A percentile compares a stretch with the other conserved stretches of the same genome.
Evolutionary conservation across 306 rosid genomes (phyloP).

Genomic region (apple (Malus domestica)): DNA sequence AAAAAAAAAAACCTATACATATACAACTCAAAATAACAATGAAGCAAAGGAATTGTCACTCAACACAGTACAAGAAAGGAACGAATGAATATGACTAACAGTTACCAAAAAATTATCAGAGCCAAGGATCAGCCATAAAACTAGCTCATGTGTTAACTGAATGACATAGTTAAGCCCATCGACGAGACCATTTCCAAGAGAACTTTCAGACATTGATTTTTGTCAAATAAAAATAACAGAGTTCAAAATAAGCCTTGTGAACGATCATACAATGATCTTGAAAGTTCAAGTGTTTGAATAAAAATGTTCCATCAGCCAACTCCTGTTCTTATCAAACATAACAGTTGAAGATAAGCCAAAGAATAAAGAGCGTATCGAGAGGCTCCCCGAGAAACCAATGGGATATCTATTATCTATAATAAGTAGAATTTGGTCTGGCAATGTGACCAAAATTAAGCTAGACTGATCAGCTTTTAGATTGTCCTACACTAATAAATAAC

Average conservation of each 20-base stretch:
- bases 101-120: not conserved
- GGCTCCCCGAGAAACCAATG: not conserved
- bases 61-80: not conserved
- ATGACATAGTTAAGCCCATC: not conserved
- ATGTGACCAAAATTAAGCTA: not conserved
- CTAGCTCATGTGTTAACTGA: not conserved
- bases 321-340: not conserved
- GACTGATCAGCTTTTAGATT: not conserved
- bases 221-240: not conserved
- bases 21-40: not conserved
- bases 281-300: not conserved
- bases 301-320: not conserved
- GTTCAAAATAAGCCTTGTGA: not conserved
- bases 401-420: not conserved
- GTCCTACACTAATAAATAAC: not conserved
- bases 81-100: not conserved
- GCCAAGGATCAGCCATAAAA: not conserved
- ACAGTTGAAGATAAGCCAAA: not conserved
- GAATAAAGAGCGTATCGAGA: not conserved
- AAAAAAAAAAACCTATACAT: not conserved
- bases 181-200: not conserved
- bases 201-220: not conserved
- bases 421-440: not conserved
- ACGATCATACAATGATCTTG: not conserved
- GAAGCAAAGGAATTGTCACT: not conserved